Evolutionary conservation across 805 yeast species (phyloP).

Genomic region (Ogataea methanolica): DNA sequence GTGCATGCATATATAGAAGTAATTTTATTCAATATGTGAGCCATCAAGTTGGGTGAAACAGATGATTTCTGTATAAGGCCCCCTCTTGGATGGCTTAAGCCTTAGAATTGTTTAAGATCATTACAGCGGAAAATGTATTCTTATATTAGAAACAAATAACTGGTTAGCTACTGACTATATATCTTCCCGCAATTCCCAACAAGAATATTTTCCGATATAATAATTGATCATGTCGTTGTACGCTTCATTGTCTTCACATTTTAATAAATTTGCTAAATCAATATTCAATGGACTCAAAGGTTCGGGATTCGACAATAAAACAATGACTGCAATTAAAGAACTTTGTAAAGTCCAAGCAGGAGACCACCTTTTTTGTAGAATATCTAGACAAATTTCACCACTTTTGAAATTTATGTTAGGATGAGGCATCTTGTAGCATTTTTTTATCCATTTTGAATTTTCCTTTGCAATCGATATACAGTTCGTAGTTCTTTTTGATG

Average conservation of each 20-base stretch:
- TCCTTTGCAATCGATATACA: background rate
- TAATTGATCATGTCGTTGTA: conserved; percentile 39
- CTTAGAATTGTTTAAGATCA: no score
- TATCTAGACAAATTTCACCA: conserved; percentile 71
- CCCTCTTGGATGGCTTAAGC: no score
- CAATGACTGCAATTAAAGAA: conserved; percentile 51
- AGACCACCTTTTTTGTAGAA: conserved; percentile 57
- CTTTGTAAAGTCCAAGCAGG: conserved; percentile 68
- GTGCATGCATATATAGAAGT: no score
- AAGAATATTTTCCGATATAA: conserved; percentile 26
- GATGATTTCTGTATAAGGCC: no score
- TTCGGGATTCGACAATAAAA: conserved; percentile 59
- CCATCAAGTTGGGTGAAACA: no score
- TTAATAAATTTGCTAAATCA: conserved; percentile 59
- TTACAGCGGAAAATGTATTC: no score
- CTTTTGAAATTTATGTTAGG: conserved; percentile 46
- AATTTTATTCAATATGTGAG: no score
- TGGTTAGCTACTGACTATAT: no score
- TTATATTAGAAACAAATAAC: no score
- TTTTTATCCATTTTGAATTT: background rate
- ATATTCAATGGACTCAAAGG: conserved; percentile 69
- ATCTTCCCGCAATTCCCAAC: conserved; percentile 9
- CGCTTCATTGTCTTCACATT: conserved; percentile 42
- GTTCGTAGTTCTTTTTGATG: background rate
- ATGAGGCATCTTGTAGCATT: conserved; percentile 36